Evolutionary conservation across 768 basidiomycete species (phyloP), one percentile per base, ranked within the genome.

Genomic region (Russula earlei): DNA sequence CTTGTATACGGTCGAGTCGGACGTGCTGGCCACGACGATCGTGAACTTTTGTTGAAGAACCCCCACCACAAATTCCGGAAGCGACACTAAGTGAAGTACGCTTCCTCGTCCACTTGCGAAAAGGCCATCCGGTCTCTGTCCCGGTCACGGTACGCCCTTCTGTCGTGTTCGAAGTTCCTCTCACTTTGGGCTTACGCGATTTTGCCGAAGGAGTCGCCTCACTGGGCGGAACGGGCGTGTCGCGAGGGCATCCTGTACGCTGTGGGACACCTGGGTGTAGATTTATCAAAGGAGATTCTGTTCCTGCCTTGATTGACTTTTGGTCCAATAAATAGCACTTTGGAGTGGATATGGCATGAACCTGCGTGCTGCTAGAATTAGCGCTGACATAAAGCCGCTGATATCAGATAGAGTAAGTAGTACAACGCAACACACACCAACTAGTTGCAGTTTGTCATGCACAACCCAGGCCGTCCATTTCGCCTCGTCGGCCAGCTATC

Each of bases 231-330:
- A 8, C 53, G 47, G 8, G 40, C 33, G 4, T 56, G 34, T 2
- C 55, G 60, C 20, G 53, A 55, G 20, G 55, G 61, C 6, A 54
- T 69, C 38, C 42, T 49, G 27, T 54, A 60, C 5, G 55, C 56
- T 0, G 61, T 67, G 8, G 51, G 49, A 33, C 63, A 59, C 9
- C 49, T 69, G 22, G 69, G 69, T n/a, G 29, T 51, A 20, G 59
- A 64, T 8, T 33, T 70, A 38, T 54, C 63, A 8, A 56, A 59
- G 19, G 58, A 66, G 10, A 56, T 67, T 1, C 1, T 67, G 6
- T 59, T 68, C 19, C 2, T 58, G n/a, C 52, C 47, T 22, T 54
- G 27, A 43, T 27, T 15, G 20, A 33, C 11, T 8, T 20, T n/a
- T n/a, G n/a, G n/a, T n/a, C n/a, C n/a, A n/a, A n/a, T n/a, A n/a